These are phyloP conservation scores for Lactarius quietus DNA, from an alignment of 768 basidiomycete species.

Conservation along the genomic window DNA sequence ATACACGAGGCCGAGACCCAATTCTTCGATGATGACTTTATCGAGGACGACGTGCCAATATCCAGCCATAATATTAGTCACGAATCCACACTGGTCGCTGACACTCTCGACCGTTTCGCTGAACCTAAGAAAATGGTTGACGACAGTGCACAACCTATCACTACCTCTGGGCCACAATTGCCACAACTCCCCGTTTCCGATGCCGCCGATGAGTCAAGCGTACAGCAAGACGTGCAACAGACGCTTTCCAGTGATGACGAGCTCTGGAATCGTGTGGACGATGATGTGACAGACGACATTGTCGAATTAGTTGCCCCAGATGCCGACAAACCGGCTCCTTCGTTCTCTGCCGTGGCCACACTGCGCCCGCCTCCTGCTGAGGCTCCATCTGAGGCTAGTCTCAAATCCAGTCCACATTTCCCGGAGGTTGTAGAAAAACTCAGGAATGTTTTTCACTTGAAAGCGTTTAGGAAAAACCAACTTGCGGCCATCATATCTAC, in stretches of 20 bases:
- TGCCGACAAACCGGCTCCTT: slow-evolving; percentile 6
- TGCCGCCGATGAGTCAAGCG: slow-evolving; percentile 6
- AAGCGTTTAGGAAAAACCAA: slow-evolving; percentile 76
- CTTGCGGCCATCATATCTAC: slow-evolving; percentile 81
- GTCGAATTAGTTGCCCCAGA: slow-evolving; percentile 17
- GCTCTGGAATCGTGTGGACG: slow-evolving; percentile 45
- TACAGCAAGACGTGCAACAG: not conserved
- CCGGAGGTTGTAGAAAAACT: slow-evolving; percentile 55
- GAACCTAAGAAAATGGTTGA: not conserved
- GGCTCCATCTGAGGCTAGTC: slow-evolving; percentile 9
- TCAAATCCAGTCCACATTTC: slow-evolving; percentile 34
- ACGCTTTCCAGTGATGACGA: slow-evolving; percentile 41
- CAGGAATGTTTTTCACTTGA: slow-evolving; percentile 56
- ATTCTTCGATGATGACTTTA: slow-evolving; percentile 5
- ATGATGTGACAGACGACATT: slow-evolving; percentile 30
- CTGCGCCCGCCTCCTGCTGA: slow-evolving; percentile 9
- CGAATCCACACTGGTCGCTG: slow-evolving; percentile 15
- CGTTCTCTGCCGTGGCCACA: slow-evolving; percentile 4
- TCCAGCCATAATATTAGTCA: slow-evolving; percentile 3
- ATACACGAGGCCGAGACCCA: slow-evolving; percentile 7
- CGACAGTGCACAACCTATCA: not conserved
- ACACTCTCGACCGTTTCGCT: not conserved
- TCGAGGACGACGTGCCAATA: not conserved
- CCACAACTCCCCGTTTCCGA: not conserved
- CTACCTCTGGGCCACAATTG: not conserved